phyloP scores from a whole-genome alignment of 768 basidiomycete species.

The Kwoniella shandongensis region DNA sequence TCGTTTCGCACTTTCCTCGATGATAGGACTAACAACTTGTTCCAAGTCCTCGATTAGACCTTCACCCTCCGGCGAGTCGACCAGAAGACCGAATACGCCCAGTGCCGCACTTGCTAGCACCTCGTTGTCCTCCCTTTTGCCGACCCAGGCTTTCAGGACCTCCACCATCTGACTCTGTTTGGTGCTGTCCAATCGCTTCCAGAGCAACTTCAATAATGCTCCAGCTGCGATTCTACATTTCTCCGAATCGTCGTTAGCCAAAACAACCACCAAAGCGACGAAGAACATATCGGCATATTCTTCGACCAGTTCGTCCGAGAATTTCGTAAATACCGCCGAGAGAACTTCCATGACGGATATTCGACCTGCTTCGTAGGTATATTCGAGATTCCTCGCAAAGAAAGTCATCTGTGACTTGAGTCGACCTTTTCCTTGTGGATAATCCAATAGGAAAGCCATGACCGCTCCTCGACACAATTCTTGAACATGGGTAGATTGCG shows the following conservation, averaged over 20 bases:
- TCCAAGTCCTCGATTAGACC: slow-evolving; percentile 14
- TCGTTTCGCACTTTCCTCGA: slow-evolving; percentile 51
- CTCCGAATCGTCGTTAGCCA: slow-evolving; percentile 90
- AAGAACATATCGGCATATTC: slow-evolving; percentile 89
- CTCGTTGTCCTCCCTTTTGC: slow-evolving; percentile 62
- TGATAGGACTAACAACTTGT: slow-evolving; percentile 51
- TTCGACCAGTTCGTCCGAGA: slow-evolving; percentile 63
- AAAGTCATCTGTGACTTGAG: slow-evolving; percentile 85
- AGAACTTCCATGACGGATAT: slow-evolving; percentile 92
- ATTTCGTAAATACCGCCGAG: slow-evolving; percentile 78
- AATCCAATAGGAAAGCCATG: slow-evolving; percentile 92
- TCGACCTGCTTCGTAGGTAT: slow-evolving; percentile 84
- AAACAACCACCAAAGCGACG: slow-evolving; percentile 82
- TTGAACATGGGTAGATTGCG: slow-evolving; percentile 84
- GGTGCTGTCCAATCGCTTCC: slow-evolving; percentile 66
- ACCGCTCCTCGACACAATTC: slow-evolving; percentile 85
- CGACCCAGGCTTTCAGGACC: slow-evolving; percentile 75
- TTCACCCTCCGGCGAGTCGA: slow-evolving; percentile 61
- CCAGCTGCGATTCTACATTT: slow-evolving; percentile 88
- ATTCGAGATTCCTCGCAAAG: slow-evolving; percentile 86
- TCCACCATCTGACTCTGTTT: slow-evolving; percentile 63
- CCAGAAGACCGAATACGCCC: slow-evolving; percentile 77
- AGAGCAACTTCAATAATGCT: slow-evolving; percentile 73
- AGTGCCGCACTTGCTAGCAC: slow-evolving; percentile 70
- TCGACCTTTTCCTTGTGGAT: slow-evolving; percentile 91